These are phyloP conservation scores for Colletotrichum agaves DNA, from an alignment of 2,329 filamentous ascomycete genomes.

Conservation along the genomic window DNA sequence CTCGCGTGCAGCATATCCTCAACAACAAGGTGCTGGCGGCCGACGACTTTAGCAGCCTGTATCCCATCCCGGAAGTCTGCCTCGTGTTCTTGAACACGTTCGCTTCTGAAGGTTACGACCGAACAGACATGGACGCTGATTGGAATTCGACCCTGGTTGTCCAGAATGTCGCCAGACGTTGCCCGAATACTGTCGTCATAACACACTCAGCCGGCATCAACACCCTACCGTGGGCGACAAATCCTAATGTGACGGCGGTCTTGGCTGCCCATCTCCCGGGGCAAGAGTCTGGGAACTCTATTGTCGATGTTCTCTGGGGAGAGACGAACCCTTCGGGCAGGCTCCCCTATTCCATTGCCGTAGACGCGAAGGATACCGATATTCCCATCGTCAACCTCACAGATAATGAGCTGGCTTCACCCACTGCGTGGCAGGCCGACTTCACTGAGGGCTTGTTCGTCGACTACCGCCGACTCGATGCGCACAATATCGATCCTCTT, in stretches of 20 bases:
- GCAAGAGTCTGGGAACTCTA: constrained; percentile 79
- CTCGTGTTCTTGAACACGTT: constrained; percentile 75
- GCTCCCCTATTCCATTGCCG: constrained; percentile 63
- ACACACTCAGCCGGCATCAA: constrained; percentile 71
- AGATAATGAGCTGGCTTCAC: constrained; percentile 69
- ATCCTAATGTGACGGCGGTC: constrained; percentile 78
- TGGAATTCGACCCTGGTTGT: constrained; percentile 72
- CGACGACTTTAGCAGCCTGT: constrained; percentile 65
- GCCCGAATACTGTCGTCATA: constrained; percentile 70
- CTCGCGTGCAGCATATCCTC: constrained; percentile 62
- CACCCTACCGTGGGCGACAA: constrained; percentile 63
- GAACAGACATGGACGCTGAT: constrained; percentile 69
- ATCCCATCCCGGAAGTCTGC: constrained; percentile 70
- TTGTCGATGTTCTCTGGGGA: constrained; percentile 80
- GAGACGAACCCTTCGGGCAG: constrained; percentile 56
- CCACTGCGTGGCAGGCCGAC: constrained; percentile 61
- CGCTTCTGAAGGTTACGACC: constrained; percentile 71
- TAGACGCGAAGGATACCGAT: constrained; percentile 57
- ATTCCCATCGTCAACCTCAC: constrained; percentile 56
- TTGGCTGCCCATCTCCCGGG: constrained; percentile 82
- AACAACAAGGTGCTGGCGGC: constrained; percentile 48
- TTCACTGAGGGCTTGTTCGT: constrained; percentile 64
- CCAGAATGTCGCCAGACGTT: constrained; percentile 55
- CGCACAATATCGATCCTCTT: constrained; percentile 58
- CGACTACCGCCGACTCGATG: constrained; percentile 65